phyloP scores from a whole-genome alignment of 1,139 yeast species.

The Pichia sp. region DNA sequence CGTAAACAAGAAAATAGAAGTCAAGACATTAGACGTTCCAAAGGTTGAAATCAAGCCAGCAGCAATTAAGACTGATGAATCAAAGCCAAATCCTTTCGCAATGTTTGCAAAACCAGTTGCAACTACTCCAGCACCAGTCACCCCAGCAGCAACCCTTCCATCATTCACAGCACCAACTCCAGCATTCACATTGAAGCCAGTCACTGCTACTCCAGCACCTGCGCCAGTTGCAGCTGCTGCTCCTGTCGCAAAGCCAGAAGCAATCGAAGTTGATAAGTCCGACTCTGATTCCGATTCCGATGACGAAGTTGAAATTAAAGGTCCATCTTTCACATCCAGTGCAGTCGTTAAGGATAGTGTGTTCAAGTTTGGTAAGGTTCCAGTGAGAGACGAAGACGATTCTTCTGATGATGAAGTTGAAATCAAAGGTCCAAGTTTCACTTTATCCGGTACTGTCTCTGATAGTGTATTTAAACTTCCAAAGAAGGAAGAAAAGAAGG shows the following conservation, averaged over 20 bases:
- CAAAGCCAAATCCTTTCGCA: constrained; percentile 19
- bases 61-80: constrained; percentile 7
- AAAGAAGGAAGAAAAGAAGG: constrained; percentile 4
- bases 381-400: constrained; percentile 46
- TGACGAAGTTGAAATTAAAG: constrained; percentile 50
- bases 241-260: constrained; percentile 3
- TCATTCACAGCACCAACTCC: constrained; percentile 13
- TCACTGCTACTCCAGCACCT: not conserved
- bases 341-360: constrained; percentile 55
- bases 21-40: constrained; percentile 25
- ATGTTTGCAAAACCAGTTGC: constrained; percentile 13
- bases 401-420: constrained; percentile 52
- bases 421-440: constrained; percentile 66
- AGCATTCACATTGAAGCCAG: constrained; percentile 14
- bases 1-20: constrained; percentile 28
- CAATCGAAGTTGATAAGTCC: not conserved
- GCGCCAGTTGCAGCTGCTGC: not conserved
- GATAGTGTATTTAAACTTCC: constrained; percentile 30
- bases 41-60: constrained; percentile 25
- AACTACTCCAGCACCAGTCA: too few relatives aligned
- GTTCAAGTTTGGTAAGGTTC: constrained; percentile 55
- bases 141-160: not conserved
- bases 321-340: constrained; percentile 60
- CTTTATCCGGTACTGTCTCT: constrained; percentile 39
- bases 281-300: constrained; percentile 18